Conservation (phyloP, 208 protist species). For the Leishmania turanica region DNA sequence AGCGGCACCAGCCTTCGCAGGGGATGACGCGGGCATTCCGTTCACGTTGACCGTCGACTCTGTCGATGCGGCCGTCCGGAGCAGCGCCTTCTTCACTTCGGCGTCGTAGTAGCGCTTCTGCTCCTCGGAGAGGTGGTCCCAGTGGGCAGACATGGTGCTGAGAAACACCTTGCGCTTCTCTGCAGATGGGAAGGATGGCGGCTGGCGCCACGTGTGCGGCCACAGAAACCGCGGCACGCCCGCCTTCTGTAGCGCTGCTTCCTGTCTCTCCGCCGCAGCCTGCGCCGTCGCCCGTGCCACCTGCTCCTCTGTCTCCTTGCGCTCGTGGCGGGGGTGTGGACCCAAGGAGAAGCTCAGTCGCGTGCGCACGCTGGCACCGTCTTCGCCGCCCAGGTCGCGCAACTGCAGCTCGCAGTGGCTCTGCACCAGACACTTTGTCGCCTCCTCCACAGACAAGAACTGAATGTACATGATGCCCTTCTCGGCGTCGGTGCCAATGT, state of each 20-base stretch:
- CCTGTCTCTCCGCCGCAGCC: constrained; percentile 1
- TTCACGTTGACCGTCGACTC: background rate
- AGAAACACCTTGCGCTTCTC: constrained; percentile 64
- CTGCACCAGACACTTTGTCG: constrained; percentile 52
- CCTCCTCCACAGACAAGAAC: constrained; percentile 52
- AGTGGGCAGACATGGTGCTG: constrained; percentile 58
- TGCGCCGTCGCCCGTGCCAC: constrained; percentile 7
- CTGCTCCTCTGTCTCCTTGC: constrained; percentile 12
- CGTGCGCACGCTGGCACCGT: background rate
- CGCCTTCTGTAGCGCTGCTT: constrained; percentile 9
- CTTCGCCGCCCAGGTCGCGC: constrained; percentile 23
- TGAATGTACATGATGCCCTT: constrained; percentile 30
- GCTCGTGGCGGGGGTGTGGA: constrained; percentile 16
- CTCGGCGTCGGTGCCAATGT: constrained; percentile 12
- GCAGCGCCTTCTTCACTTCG: constrained; percentile 55
- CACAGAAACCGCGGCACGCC: constrained; percentile 40
- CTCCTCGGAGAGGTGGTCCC: constrained; percentile 59
- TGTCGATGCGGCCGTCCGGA: background rate
- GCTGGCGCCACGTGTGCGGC: constrained; percentile 50
- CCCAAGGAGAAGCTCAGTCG: constrained; percentile 26
- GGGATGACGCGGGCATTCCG: background rate
- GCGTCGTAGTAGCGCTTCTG: constrained; percentile 87
- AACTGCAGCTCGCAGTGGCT: constrained; percentile 49
- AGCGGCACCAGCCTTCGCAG: background rate
- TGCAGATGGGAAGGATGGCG: constrained; percentile 42